These are phyloP conservation scores for Thalassia testudinum DNA, from an alignment of 116 monocot genomes.

Conservation along the genomic window DNA sequence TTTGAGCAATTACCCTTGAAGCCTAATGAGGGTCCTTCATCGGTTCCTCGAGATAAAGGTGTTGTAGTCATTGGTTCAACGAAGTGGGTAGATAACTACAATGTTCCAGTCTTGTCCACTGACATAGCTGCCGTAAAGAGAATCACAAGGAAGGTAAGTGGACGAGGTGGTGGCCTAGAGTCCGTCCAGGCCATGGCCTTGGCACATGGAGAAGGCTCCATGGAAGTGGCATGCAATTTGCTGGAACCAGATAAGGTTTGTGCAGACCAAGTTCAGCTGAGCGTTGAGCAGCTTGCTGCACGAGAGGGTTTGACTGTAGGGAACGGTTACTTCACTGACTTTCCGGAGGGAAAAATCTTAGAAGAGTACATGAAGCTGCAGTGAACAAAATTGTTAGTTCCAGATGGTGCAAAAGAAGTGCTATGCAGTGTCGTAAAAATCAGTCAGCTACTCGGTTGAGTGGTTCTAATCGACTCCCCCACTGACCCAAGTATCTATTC, in stretches of 20 bases:
- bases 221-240: constrained; percentile 81
- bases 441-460: too few relatives aligned
- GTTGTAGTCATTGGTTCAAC: constrained; percentile 62
- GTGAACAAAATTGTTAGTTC: too few relatives aligned
- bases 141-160: constrained; percentile 49
- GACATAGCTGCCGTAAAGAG: constrained; percentile 29
- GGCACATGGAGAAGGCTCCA: constrained; percentile 25
- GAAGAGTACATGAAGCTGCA: constrained; percentile 24
- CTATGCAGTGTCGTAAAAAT: too few relatives aligned
- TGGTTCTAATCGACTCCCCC: too few relatives aligned
- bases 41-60: constrained; percentile 22
- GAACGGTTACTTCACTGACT: constrained; percentile 72
- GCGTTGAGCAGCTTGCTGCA: constrained; percentile 38
- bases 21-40: constrained; percentile 44
- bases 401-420: too few relatives aligned
- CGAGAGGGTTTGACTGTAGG: constrained; percentile 40
- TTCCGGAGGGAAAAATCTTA: constrained; percentile 38
- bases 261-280: constrained; percentile 43
- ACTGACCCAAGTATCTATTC: too few relatives aligned
- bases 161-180: constrained; percentile 57
- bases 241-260: constrained; percentile 33
- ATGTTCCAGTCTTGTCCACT: constrained; percentile 44
- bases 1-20: constrained; percentile 12
- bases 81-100: constrained; percentile 71
- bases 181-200: constrained; percentile 78